Base-by-base conservation (phyloP, 1,284 basidiomycete genomes). In the Ustilago crameri region DNA sequence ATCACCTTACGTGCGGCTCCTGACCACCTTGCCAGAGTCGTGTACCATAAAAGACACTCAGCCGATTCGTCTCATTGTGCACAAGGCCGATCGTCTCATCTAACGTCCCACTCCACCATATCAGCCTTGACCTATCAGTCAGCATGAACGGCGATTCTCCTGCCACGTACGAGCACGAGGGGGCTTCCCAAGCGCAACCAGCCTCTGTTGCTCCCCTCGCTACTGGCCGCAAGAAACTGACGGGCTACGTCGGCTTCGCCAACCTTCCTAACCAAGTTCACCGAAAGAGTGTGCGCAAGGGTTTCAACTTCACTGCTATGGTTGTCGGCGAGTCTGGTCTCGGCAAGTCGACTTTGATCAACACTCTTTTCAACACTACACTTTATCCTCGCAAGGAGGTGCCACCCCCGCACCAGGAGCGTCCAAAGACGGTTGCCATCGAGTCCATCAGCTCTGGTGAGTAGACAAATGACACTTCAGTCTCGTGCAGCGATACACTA, bases 311-410 rank as follows among this genome's bases (percentile, higher is more conserved):
- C 49, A 82, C 79, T 17, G 68, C 68, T 42, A 82, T 82, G 81
- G 79, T 82, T 17, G 81, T 82, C 18, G 80, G 80, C 61, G 80
- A 82, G 58, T 80, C 79, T 18, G 81, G 81, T 59, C 75, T 82
- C n/a, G 81, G 81, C 51, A 82, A 82, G 72, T 81, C 79, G 40
- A 82, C 81, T 12, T 64, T 82, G 47, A 79, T 82, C 75, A 82
- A 82, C 76, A 82, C 81, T 10, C 72, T 82, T 38, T 82, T 82
- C 74, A 82, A 82, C 75, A 81, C 76, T n/a, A 77, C 76, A 23
- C 72, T 82, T 38, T 81, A 81, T 55, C 79, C 79, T 18, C 74
- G 78, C 66, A 81, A 81, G 52, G 74, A 82, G 58, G 79, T 80
- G 26, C 79, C 76, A 3, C 71, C 74, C 23, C 74, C 75, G 30